phyloP scores from a whole-genome alignment of 2,329 filamentous ascomycete species.

The Alternaria triticimaculans region DNA sequence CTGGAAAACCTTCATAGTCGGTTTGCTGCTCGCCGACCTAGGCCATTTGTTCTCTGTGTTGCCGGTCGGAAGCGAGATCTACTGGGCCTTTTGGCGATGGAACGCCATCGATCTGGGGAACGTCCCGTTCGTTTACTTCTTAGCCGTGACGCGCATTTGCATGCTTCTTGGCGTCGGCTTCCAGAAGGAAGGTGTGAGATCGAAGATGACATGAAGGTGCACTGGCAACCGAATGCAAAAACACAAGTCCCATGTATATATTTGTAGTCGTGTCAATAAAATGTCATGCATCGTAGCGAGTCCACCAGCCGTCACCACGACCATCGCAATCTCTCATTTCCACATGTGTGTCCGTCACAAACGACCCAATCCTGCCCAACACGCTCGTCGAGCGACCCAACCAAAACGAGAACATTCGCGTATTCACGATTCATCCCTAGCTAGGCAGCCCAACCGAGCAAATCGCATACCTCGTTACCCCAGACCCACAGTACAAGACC shows the following conservation, averaged over 20 bases:
- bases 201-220: constrained; percentile 18
- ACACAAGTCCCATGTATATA: neutral
- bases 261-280: neutral
- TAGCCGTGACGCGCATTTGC: constrained; percentile 53
- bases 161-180: constrained; percentile 40
- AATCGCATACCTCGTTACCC: constrained; percentile 14
- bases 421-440: constrained; percentile 1
- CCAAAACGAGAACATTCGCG: neutral
- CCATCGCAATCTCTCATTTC: constrained; percentile 12
- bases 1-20: constrained; percentile 72
- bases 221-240: neutral
- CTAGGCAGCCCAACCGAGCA: constrained; percentile 13
- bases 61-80: constrained; percentile 65
- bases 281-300: neutral
- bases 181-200: neutral
- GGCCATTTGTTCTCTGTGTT: constrained; percentile 75
- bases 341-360: constrained; percentile 5
- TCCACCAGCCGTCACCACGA: neutral
- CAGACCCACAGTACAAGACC: constrained; percentile 20
- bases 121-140: constrained; percentile 72
- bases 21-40: constrained; percentile 75
- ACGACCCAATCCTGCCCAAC: neutral
- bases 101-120: constrained; percentile 74
- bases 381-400: neutral
- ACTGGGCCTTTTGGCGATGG: constrained; percentile 68